phyloP scores from a whole-genome alignment of 2,329 filamentous ascomycete genomes.

The Aspergillus clavatus region DNA sequence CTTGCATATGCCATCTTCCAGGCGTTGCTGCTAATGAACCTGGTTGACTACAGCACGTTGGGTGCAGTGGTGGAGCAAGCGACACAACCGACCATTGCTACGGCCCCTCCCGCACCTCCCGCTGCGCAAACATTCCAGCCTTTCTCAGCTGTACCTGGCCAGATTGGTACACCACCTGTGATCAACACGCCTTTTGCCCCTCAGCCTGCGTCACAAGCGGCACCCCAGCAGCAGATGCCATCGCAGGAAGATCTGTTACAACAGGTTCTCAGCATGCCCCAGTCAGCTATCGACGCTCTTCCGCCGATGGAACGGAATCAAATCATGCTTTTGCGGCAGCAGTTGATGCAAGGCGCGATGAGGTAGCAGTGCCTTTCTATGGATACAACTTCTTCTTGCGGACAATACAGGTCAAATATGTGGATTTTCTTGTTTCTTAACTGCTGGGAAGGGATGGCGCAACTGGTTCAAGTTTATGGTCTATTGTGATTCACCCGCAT shows the following conservation, averaged over 20 bases:
- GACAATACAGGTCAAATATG: background rate
- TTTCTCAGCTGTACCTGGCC: constrained; percentile 38
- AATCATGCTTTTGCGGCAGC: constrained; percentile 70
- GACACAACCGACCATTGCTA: constrained; percentile 38
- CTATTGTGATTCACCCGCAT: background rate
- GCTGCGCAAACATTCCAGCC: constrained; percentile 35
- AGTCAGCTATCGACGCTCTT: constrained; percentile 73
- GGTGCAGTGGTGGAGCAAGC: constrained; percentile 69
- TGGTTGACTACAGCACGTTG: constrained; percentile 81
- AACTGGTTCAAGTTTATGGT: background rate
- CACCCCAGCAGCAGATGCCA: constrained; percentile 43
- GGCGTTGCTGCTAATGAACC: constrained; percentile 82
- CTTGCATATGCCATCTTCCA: constrained; percentile 94
- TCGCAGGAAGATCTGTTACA: constrained; percentile 71
- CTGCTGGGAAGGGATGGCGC: constrained; percentile 3
- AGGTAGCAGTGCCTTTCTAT: constrained; percentile 19
- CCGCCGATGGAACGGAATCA: constrained; percentile 71
- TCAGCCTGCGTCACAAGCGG: constrained; percentile 42
- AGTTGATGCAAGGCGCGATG: constrained; percentile 47
- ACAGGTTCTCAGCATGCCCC: constrained; percentile 74
- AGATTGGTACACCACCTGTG: constrained; percentile 50
- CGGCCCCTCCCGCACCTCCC: constrained; percentile 30
- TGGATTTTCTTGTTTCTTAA: background rate
- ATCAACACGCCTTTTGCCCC: constrained; percentile 40
- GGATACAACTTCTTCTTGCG: background rate